phyloP scores from a whole-genome alignment of 2,329 filamentous ascomycete species.

The Exophiala spinifera region DNA sequence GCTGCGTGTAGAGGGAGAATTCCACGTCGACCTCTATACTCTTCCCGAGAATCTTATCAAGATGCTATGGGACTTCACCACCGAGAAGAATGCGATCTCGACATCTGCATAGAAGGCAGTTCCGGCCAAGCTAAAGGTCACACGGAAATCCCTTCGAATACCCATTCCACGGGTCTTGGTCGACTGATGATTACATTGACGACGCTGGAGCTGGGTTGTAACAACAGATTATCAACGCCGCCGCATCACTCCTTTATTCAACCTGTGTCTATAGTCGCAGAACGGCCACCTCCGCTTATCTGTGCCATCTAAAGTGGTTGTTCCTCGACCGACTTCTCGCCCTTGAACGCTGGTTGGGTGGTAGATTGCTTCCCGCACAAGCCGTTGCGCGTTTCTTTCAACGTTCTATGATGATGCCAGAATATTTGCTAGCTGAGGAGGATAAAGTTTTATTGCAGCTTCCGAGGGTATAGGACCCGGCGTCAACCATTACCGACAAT shows the following conservation, averaged over 20 bases:
- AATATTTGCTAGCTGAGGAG: not conserved
- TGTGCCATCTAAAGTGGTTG: too few relatives aligned
- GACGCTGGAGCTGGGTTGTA: not conserved
- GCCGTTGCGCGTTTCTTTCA: not conserved
- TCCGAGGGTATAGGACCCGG: too few relatives aligned
- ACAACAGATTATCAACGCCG: not conserved
- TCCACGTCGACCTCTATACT: constrained; percentile 98
- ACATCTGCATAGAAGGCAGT: constrained; percentile 21
- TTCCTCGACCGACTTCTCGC: not conserved
- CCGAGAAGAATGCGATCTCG: constrained; percentile 37
- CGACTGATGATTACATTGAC: not conserved
- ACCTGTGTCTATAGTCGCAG: not conserved
- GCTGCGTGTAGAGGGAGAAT: constrained; percentile 73
- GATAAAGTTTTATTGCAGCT: too few relatives aligned
- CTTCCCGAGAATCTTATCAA: constrained; percentile 84
- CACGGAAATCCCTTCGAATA: not conserved
- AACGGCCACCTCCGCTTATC: not conserved
- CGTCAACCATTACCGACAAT: too few relatives aligned
- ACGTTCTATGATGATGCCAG: not conserved
- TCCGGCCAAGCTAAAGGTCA: too few relatives aligned
- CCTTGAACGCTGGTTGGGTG: not conserved
- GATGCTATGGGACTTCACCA: constrained; percentile 88
- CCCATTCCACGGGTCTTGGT: not conserved
- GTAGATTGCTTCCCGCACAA: not conserved
- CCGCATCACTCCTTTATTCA: not conserved